phyloP scores from a whole-genome alignment of 2,329 filamentous ascomycete genomes.

The Pseudogymnoascus sp. region DNA sequence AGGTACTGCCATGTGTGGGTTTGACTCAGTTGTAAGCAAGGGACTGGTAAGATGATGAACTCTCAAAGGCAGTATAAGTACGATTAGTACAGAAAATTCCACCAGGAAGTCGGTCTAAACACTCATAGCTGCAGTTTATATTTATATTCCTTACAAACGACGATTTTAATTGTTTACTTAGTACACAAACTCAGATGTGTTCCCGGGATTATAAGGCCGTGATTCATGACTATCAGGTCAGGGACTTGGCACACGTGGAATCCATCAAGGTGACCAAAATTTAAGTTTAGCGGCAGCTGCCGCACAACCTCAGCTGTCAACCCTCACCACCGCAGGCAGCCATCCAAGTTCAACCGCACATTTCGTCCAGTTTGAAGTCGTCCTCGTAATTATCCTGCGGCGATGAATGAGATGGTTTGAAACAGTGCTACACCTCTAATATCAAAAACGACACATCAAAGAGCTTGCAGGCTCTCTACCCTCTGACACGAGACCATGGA shows the following conservation, averaged over 20 bases:
- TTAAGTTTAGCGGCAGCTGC: constrained; percentile 5
- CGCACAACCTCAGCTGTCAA: constrained; percentile 7
- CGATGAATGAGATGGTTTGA: neutral
- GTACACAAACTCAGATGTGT: neutral
- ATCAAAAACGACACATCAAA: neutral
- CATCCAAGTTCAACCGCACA: neutral
- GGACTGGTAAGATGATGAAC: neutral
- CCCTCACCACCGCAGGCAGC: neutral
- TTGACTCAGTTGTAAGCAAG: neutral
- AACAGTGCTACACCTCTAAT: neutral
- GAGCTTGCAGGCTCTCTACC: neutral
- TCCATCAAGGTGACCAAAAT: constrained; percentile 3
- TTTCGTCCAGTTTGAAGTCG: neutral
- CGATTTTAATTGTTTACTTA: neutral
- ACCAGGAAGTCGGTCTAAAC: neutral
- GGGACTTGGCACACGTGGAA: neutral
- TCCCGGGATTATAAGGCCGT: neutral
- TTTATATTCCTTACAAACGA: neutral
- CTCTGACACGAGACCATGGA: neutral
- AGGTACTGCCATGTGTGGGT: neutral
- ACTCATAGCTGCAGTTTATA: neutral
- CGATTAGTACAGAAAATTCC: neutral
- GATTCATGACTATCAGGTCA: neutral
- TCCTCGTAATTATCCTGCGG: neutral
- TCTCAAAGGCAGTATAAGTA: neutral